Conservation (phyloP, 2,329 filamentous ascomycete genomes). For the Paraphoma sp. region DNA sequence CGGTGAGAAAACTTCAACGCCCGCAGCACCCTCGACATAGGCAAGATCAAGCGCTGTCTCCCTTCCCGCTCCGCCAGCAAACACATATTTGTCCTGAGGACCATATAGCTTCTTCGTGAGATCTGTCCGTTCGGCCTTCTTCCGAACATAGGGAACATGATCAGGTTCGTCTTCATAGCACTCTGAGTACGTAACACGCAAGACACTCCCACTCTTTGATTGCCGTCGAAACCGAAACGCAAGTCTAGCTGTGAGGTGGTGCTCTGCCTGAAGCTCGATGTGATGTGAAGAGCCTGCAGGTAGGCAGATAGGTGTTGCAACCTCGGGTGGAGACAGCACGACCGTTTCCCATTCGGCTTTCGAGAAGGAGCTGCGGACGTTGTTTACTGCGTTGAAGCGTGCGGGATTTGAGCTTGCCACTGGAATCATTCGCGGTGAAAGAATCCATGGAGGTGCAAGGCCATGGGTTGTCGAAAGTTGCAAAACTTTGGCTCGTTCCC, state of each 20-base stretch:
- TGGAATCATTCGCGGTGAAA: conserved; percentile 49
- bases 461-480: conserved; percentile 47
- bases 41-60: background rate
- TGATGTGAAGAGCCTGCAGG: conserved; percentile 2
- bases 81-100: background rate
- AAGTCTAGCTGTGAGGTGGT: background rate
- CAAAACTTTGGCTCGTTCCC: background rate
- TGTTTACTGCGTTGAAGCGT: background rate
- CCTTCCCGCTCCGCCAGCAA: background rate
- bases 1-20: background rate
- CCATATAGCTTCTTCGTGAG: conserved; percentile 8
- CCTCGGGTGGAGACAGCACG: background rate
- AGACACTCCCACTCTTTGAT: background rate
- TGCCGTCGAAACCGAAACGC: background rate
- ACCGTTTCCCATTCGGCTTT: background rate
- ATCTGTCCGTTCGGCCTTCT: conserved; percentile 48
- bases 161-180: conserved; percentile 44
- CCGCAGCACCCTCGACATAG: background rate
- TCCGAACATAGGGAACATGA: conserved; percentile 49
- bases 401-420: conserved; percentile 14
- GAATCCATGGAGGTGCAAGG: conserved; percentile 49
- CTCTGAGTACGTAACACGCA: conserved; percentile 42
- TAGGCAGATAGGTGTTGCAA: background rate
- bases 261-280: conserved; percentile 1
- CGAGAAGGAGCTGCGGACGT: background rate